Conservation (phyloP, 2,329 filamentous ascomycete genomes). For the Lasiodiplodia gonubiensis region DNA sequence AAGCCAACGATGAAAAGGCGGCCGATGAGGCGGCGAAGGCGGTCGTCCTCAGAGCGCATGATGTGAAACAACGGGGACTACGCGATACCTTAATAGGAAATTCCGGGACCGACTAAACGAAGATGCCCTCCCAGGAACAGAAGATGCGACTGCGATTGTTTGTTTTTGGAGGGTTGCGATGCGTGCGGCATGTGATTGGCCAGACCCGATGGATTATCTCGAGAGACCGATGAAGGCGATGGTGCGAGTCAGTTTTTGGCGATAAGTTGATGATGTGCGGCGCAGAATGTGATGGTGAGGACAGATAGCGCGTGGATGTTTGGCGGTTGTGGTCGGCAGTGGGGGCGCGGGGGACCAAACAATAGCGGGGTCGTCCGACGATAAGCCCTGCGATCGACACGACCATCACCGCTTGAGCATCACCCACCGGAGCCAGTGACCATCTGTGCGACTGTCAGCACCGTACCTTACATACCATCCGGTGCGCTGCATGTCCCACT, state of each 20-base stretch:
- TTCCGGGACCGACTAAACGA: neutral
- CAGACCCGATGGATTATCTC: neutral
- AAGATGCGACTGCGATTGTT: neutral
- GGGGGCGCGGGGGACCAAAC: neutral
- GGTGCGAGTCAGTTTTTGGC: neutral
- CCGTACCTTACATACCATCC: neutral
- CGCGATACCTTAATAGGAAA: constrained; percentile 1
- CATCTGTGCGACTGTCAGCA: neutral
- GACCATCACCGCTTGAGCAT: neutral
- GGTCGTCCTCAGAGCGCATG: constrained; percentile 8
- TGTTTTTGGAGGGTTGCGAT: neutral
- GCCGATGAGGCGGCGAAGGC: constrained; percentile 15
- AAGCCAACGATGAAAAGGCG: constrained; percentile 26
- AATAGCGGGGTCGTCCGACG: neutral
- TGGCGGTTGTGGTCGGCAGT: neutral
- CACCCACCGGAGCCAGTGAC: neutral
- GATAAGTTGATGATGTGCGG: neutral
- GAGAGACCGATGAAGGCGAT: neutral
- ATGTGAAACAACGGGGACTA: neutral
- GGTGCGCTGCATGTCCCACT: constrained; percentile 1
- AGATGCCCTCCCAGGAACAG: neutral
- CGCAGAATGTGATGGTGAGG: neutral
- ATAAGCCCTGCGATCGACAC: neutral
- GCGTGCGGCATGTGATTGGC: neutral
- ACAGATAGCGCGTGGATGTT: neutral